Base-by-base conservation (phyloP, 371 early-diverging fungal genomes). In the Mucor circinelloides region DNA sequence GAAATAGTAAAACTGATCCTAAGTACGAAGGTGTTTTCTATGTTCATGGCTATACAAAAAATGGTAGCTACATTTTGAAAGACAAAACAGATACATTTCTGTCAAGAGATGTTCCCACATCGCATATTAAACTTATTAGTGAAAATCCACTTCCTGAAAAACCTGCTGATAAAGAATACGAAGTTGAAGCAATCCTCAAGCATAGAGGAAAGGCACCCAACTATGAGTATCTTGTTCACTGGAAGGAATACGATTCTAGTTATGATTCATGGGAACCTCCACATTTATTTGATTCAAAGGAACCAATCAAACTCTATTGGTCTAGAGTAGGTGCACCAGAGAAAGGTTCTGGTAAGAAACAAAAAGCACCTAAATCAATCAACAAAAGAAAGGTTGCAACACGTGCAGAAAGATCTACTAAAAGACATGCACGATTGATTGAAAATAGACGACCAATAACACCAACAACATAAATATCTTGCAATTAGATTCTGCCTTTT, bases 21-120 rank as follows among this genome's bases (percentile, higher is more conserved):
- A 21, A 30, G 0, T 50, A 58, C 58, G 58, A 58, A 58, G 58
- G 38, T 1, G 31, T 58, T 10, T 65, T 64, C n/a, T 44, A 31
- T 2, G 23, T 58, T n/a, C n/a, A 32, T n/a, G 34, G 50, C 21
- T 50, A 36, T 21, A 58, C 59, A 5, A 50, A 34, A n/a, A n/a
- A n/a, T n/a, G n/a, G n/a, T n/a, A n/a, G n/a, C n/a, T n/a, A n/a
- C n/a, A n/a, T n/a, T n/a, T n/a, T n/a, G n/a, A n/a, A n/a, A n/a
- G n/a, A n/a, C n/a, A n/a, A n/a, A n/a, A n/a, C n/a, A n/a, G n/a
- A n/a, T n/a, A n/a, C n/a, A n/a, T n/a, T n/a, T n/a, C n/a, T n/a
- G n/a, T n/a, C n/a, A n/a, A n/a, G n/a, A n/a, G n/a, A n/a, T n/a
- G n/a, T n/a, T n/a, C n/a, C n/a, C n/a, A n/a, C n/a, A n/a, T n/a